phyloP scores from a whole-genome alignment of 345 rosid species.

The Citrus hindsii region DNA sequence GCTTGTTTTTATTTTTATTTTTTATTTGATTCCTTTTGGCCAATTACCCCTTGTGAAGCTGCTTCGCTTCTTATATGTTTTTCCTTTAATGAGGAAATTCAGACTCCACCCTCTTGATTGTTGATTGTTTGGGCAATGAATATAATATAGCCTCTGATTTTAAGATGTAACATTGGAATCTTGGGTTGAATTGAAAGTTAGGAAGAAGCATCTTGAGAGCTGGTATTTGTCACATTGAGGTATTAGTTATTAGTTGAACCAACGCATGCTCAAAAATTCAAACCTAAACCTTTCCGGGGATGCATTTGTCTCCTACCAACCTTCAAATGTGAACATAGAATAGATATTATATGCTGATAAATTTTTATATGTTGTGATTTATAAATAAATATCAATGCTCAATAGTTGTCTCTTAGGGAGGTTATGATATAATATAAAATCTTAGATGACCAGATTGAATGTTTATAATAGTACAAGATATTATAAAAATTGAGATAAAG shows the following conservation, averaged over 20 bases:
- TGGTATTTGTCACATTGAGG: not conserved
- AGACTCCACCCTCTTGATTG: not conserved
- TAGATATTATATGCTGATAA: not conserved
- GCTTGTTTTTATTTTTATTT: not conserved
- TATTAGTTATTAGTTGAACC: not conserved
- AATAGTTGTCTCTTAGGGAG: not conserved
- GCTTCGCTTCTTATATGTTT: not conserved
- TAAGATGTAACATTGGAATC: not conserved
- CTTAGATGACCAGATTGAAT: not conserved
- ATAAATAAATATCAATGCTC: not conserved
- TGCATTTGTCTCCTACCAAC: not conserved
- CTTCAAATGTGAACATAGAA: not conserved
- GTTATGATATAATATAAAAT: not conserved
- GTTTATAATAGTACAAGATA: not conserved
- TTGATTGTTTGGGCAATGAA: not conserved
- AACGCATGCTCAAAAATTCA: not conserved
- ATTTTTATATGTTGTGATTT: not conserved
- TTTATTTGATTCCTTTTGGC: not conserved
- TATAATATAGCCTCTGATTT: not conserved
- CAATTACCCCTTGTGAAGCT: not conserved
- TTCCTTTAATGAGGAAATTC: not conserved
- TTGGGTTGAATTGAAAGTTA: not conserved
- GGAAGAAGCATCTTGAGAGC: constrained; percentile 4
- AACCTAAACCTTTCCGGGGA: not conserved
- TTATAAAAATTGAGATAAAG: not conserved